These are phyloP conservation scores for Trichosporon ovoides DNA, from an alignment of 1,284 basidiomycete genomes.

Conservation along the genomic window DNA sequence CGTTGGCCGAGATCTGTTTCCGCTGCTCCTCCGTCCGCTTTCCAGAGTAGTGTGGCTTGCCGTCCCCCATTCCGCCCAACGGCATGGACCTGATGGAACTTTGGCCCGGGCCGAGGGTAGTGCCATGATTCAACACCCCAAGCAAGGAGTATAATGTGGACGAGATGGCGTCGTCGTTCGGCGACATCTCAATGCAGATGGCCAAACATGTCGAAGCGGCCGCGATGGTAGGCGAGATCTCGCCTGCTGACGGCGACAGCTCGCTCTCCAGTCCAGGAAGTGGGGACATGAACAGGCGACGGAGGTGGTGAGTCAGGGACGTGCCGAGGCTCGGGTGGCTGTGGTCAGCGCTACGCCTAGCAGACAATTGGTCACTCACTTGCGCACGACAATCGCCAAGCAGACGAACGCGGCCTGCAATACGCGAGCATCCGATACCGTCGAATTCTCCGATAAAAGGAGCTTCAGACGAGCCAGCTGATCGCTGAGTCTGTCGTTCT, in stretches of 20 bases:
- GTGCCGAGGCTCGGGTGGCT: constrained; percentile 77
- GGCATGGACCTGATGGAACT: constrained; percentile 28
- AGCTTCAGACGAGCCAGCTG: constrained; percentile 68
- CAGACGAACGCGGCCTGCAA: constrained; percentile 44
- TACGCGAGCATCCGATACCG: constrained; percentile 62
- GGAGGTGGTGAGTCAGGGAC: constrained; percentile 70
- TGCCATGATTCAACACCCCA: constrained; percentile 80
- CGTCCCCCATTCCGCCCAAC: constrained; percentile 4
- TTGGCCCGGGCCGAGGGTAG: constrained; percentile 22
- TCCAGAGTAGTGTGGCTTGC: constrained; percentile 4
- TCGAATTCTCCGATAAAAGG: constrained; percentile 73
- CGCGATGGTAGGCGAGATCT: constrained; percentile 59
- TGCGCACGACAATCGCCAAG: constrained; percentile 59
- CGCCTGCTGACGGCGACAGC: constrained; percentile 52
- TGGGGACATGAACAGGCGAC: constrained; percentile 82
- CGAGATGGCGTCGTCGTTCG: constrained; percentile 84
- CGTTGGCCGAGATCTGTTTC: constrained; percentile 76
- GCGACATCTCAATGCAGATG: constrained; percentile 80
- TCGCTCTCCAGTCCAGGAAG: constrained; percentile 81
- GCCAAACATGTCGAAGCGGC: constrained; percentile 86
- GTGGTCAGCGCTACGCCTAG: constrained; percentile 5
- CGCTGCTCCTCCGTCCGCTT: constrained; percentile 71
- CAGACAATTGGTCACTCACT: constrained; percentile 52
- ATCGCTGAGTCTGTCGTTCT: constrained; percentile 62
- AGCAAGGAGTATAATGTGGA: constrained; percentile 94